Evolutionary conservation across 2,329 filamentous ascomycete genomes (phyloP).

Genomic region (Botrytis sinoallii): DNA sequence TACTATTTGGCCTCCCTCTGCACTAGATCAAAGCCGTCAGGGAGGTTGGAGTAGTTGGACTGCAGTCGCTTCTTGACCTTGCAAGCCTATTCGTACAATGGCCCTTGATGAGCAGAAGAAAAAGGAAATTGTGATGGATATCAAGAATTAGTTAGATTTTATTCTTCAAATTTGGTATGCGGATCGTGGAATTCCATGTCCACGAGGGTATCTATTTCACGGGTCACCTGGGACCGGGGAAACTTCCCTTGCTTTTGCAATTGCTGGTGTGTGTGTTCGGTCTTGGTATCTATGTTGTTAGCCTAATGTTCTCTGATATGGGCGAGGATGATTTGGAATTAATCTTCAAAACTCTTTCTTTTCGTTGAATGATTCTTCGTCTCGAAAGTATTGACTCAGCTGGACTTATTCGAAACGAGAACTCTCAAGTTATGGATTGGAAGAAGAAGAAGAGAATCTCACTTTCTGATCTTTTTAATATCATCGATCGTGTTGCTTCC

Average conservation of each 20-base stretch:
- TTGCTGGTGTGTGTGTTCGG: conserved; percentile 59
- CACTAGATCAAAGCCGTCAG: not conserved
- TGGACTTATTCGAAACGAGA: conserved; percentile 47
- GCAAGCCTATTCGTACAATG: not conserved
- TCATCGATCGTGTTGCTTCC: too few relatives aligned
- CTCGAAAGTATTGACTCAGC: conserved; percentile 69
- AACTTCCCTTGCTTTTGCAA: conserved; percentile 62
- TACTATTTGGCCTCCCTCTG: not conserved
- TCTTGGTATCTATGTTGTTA: conserved; percentile 64
- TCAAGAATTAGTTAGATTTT: conserved; percentile 75
- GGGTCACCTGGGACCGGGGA: conserved; percentile 74
- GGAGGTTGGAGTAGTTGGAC: not conserved
- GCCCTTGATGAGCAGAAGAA: conserved; percentile 44
- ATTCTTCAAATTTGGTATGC: conserved; percentile 70
- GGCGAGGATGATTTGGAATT: conserved; percentile 58
- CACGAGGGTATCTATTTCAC: conserved; percentile 74
- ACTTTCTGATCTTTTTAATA: too few relatives aligned
- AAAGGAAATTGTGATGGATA: conserved; percentile 62
- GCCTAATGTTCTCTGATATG: conserved; percentile 55
- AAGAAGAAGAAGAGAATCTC: too few relatives aligned
- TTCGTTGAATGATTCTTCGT: conserved; percentile 61
- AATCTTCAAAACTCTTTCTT: conserved; percentile 59
- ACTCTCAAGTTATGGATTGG: too few relatives aligned
- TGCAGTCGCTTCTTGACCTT: not conserved
- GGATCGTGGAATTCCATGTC: conserved; percentile 69